These are phyloP conservation scores for Candida coleopterorum DNA, from an alignment of 805 yeast species.

Conservation along the genomic window DNA sequence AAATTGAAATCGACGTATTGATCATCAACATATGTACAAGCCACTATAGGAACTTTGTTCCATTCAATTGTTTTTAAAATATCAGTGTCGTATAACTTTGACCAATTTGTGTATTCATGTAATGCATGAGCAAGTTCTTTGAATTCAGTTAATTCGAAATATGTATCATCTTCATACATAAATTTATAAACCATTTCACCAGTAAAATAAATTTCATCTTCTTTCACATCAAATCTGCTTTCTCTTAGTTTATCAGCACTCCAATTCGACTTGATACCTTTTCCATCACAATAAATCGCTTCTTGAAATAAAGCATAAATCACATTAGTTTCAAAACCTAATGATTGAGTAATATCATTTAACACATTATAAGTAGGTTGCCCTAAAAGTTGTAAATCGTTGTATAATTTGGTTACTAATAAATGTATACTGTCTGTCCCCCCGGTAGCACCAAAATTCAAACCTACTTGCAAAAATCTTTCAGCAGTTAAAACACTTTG, in stretches of 20 bases:
- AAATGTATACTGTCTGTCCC: conserved; percentile 47
- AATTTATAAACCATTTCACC: conserved; percentile 54
- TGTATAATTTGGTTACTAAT: conserved; percentile 35
- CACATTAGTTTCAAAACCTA: conserved; percentile 49
- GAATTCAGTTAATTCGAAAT: conserved; percentile 35
- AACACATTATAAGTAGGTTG: conserved; percentile 36
- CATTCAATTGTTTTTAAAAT: conserved; percentile 25
- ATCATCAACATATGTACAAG: conserved; percentile 46
- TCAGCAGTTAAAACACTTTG: conserved; percentile 47
- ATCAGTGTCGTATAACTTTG: conserved; percentile 29
- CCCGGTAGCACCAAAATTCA: conserved; percentile 46
- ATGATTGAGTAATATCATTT: conserved; percentile 23
- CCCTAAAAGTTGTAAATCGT: conserved; percentile 33
- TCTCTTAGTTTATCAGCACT: conserved; percentile 36
- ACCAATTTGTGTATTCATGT: conserved; percentile 32
- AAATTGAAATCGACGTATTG: conserved; percentile 49
- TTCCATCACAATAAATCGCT: conserved; percentile 51
- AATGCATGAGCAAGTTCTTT: conserved; percentile 36
- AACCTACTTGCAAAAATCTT: conserved; percentile 51
- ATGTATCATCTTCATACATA: conserved; percentile 42
- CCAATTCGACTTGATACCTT: conserved; percentile 36
- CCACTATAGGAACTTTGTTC: conserved; percentile 41
- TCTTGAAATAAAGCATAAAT: conserved; percentile 55
- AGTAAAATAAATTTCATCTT: conserved; percentile 38
- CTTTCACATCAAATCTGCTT: conserved; percentile 18